phyloP scores from a whole-genome alignment of 2,329 filamentous ascomycete species.

The Sphaerulina populicola region DNA sequence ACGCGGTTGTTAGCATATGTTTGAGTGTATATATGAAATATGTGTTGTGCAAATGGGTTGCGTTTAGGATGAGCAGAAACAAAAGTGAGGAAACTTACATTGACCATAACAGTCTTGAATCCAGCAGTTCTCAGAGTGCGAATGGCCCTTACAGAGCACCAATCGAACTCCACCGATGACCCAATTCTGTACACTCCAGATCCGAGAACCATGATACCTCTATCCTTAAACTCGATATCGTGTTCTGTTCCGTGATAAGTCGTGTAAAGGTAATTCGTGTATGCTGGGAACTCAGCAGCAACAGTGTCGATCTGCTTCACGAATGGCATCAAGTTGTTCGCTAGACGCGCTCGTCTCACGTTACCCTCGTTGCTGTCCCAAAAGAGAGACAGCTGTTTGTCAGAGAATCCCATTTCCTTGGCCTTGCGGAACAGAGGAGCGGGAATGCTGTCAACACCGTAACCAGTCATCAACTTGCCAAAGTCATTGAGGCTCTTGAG shows the following conservation, averaged over 20 bases:
- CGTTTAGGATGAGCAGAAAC: not conserved
- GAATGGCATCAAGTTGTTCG: conserved; percentile 74
- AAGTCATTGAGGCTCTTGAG: conserved; percentile 89
- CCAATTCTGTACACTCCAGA: conserved; percentile 96
- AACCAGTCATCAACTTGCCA: conserved; percentile 65
- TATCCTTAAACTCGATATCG: conserved; percentile 76
- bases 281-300: conserved; percentile 88
- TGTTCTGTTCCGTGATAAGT: conserved; percentile 89
- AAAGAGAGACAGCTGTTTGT: conserved; percentile 88
- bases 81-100: not conserved
- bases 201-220: conserved; percentile 91
- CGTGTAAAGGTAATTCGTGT: conserved; percentile 91
- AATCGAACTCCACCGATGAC: conserved; percentile 97
- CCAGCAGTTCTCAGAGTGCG: conserved; percentile 76
- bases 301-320: conserved; percentile 99
- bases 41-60: not conserved
- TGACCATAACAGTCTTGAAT: conserved; percentile 60
- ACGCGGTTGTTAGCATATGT: not conserved
- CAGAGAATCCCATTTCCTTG: conserved; percentile 90
- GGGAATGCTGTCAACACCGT: conserved; percentile 57
- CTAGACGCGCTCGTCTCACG: conserved; percentile 73
- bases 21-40: not conserved
- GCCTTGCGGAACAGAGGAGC: conserved; percentile 65
- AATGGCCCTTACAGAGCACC: conserved; percentile 93
- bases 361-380: conserved; percentile 91